Evolutionary conservation across 1,139 yeast genomes (phyloP).

Genomic region (Saccharomycopsis hybrid): DNA sequence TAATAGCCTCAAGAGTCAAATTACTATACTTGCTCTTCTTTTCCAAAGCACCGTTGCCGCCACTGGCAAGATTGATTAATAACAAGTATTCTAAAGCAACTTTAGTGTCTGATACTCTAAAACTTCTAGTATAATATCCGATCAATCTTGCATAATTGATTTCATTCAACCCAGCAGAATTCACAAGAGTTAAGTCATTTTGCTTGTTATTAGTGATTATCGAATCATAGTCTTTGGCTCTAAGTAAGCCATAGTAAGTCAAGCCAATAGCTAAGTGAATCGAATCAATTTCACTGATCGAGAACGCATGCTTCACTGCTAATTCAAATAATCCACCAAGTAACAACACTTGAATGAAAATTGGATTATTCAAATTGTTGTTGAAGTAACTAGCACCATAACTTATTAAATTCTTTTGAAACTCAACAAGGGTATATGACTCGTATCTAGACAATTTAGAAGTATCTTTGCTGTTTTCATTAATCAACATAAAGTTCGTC

Average conservation of each 20-base stretch:
- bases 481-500: conserved; percentile 77
- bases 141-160: conserved; percentile 54
- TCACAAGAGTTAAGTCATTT: conserved; percentile 31
- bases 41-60: background rate
- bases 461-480: conserved; percentile 44
- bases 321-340: conserved; percentile 77
- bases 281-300: conserved; percentile 72
- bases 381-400: conserved; percentile 74
- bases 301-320: conserved; percentile 68
- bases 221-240: conserved; percentile 31
- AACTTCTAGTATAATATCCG: conserved; percentile 71
- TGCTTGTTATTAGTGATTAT: conserved; percentile 21
- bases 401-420: conserved; percentile 64
- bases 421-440: conserved; percentile 57
- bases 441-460: conserved; percentile 52
- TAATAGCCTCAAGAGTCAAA: conserved; percentile 53
- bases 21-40: conserved; percentile 29
- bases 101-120: conserved; percentile 80
- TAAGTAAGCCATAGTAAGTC: conserved; percentile 66
- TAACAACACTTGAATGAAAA: conserved; percentile 70
- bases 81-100: conserved; percentile 86
- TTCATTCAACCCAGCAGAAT: conserved; percentile 34
- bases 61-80: conserved; percentile 50
- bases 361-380: conserved; percentile 47
- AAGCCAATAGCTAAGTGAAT: conserved; percentile 86